A percentile compares a stretch with the other conserved stretches of the same genome.
Conservation (phyloP, 352 stramenopile genomes). For the Pythium sp. region DNA sequence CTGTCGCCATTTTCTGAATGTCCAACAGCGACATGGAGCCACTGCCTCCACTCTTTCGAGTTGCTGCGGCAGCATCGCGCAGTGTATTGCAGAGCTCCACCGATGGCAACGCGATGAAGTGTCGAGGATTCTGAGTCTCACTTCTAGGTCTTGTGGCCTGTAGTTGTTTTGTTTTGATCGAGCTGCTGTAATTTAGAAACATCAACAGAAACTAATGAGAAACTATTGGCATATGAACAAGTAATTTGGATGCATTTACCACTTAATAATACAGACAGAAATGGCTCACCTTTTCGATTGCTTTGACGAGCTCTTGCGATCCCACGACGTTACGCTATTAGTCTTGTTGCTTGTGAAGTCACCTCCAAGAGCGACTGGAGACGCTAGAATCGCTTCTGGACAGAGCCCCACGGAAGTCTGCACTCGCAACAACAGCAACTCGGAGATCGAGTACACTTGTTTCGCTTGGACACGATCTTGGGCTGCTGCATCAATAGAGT, state of each 20-base stretch:
- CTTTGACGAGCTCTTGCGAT: slow-evolving; percentile 1
- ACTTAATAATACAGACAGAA: not conserved
- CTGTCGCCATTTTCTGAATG: not conserved
- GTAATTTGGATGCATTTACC: not conserved
- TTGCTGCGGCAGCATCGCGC: not conserved
- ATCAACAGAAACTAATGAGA: not conserved
- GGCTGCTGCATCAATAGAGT: not conserved
- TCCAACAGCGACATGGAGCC: not conserved
- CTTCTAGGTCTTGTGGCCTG: not conserved
- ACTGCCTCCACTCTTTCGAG: too few species aligned
- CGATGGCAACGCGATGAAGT: not conserved
- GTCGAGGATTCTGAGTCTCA: not conserved
- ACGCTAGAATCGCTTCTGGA: slow-evolving; percentile 10
- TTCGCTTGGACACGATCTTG: not conserved
- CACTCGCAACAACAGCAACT: slow-evolving; percentile 10
- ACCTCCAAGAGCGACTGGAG: not conserved
- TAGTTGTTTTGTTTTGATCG: not conserved
- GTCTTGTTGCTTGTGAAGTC: not conserved
- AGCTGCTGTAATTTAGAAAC: not conserved
- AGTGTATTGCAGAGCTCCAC: not conserved
- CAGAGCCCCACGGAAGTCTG: not conserved
- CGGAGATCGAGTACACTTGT: slow-evolving; percentile 16
- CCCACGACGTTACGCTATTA: not conserved
- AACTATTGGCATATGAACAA: not conserved
- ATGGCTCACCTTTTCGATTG: slow-evolving; percentile 5